Evolutionary conservation across 2,329 filamentous ascomycete genomes (phyloP).

Genomic region (Allantophomopsis lycopodina): DNA sequence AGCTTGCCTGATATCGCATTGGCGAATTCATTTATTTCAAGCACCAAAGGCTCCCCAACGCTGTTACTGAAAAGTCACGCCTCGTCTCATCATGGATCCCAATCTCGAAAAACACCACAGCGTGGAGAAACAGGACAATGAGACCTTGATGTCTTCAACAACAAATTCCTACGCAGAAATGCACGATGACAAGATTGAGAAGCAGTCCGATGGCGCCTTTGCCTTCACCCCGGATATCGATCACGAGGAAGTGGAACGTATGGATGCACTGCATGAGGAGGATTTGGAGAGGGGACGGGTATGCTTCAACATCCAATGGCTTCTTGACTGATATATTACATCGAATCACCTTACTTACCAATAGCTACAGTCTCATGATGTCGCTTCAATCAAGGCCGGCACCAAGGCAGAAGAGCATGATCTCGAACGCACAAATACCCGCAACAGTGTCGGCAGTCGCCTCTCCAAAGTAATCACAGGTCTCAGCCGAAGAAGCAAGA

Average conservation of each 20-base stretch:
- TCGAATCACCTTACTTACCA: background rate
- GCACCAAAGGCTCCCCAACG: too few relatives aligned
- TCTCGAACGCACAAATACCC: constrained; percentile 6
- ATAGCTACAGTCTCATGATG: background rate
- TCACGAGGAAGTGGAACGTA: constrained; percentile 14
- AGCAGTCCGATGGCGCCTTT: too few relatives aligned
- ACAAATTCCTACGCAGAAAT: too few relatives aligned
- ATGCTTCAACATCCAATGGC: constrained; percentile 2
- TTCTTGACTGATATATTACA: background rate
- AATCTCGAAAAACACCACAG: too few relatives aligned
- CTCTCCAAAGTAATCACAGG: constrained; percentile 12
- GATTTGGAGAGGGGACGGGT: constrained; percentile 12
- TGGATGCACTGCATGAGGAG: constrained; percentile 12
- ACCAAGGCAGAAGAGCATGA: constrained; percentile 1
- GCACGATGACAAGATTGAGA: too few relatives aligned
- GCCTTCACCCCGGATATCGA: constrained; percentile 7
- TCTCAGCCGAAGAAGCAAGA: constrained; percentile 10
- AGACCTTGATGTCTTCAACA: too few relatives aligned
- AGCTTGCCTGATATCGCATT: too few relatives aligned
- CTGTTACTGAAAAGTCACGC: too few relatives aligned
- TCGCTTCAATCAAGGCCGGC: background rate
- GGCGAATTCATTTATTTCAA: too few relatives aligned
- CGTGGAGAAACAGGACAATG: too few relatives aligned
- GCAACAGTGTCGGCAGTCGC: constrained; percentile 9
- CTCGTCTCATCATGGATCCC: too few relatives aligned